phyloP scores from a whole-genome alignment of 768 basidiomycete genomes.

The Psilocybe azurescens region DNA sequence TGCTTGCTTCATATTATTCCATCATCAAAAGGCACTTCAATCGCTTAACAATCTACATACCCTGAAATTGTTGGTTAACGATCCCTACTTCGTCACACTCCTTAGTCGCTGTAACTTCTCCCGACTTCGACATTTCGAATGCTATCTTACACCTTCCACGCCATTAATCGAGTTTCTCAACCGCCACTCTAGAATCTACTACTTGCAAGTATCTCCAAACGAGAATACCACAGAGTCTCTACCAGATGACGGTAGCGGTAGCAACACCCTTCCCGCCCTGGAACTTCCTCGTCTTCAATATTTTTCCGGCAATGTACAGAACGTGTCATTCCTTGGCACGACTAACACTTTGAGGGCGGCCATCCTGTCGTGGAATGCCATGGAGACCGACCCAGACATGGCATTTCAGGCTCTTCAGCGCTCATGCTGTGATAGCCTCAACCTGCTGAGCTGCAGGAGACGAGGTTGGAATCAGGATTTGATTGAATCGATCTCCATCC shows the following conservation, averaged over 20 bases:
- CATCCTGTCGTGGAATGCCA: conserved; percentile 41
- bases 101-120: conserved; percentile 30
- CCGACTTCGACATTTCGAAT: conserved; percentile 39
- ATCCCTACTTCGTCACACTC: conserved; percentile 31
- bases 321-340: conserved; percentile 31
- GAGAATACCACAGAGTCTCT: conserved; percentile 25
- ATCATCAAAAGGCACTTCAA: conserved; percentile 33
- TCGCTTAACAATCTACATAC: conserved; percentile 32
- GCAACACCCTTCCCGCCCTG: conserved; percentile 19
- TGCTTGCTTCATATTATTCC: conserved; percentile 35
- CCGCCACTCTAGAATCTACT: conserved; percentile 37
- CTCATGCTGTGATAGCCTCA: conserved; percentile 37
- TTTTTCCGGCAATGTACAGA: conserved; percentile 41
- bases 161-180: conserved; percentile 39
- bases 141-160: conserved; percentile 35
- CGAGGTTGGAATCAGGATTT: conserved; percentile 47
- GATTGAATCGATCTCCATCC: conserved; percentile 36
- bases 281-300: conserved; percentile 39
- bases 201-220: conserved; percentile 39
- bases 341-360: conserved; percentile 37
- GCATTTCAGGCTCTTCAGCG: conserved; percentile 36
- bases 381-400: conserved; percentile 32
- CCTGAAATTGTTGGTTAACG: conserved; percentile 36
- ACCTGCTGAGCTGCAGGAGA: conserved; percentile 39
- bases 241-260: conserved; percentile 6